Percentiles rank a stretch among this genome's conserved stretches.
phyloP scores from a whole-genome alignment of 306 rosid species.

The Vicia sativa region DNA sequence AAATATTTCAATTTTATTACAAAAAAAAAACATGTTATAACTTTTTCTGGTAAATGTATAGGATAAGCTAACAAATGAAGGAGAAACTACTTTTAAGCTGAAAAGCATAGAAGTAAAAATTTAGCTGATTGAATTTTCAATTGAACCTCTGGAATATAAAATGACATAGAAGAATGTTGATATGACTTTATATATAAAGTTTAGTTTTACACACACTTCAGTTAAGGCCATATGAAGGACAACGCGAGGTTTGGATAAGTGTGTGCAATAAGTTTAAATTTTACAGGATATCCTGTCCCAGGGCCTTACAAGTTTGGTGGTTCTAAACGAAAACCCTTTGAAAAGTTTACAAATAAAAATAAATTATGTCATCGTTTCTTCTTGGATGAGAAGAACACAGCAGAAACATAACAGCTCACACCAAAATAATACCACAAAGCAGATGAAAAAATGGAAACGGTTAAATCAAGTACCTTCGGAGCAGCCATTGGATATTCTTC shows the following conservation, averaged over 20 bases:
- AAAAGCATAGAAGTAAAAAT: not conserved
- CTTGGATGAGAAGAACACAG: conserved; percentile 13
- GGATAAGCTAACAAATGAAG: not conserved
- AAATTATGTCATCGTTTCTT: not conserved
- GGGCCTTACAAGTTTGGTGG: not conserved
- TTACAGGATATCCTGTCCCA: conserved; percentile 16
- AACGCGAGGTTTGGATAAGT: not conserved
- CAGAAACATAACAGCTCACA: not conserved
- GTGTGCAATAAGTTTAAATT: not conserved
- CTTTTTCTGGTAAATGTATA: not conserved
- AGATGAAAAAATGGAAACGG: conserved; percentile 29
- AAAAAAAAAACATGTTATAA: conserved; percentile 8
- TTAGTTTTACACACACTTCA: not conserved
- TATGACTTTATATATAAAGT: too few relatives aligned
- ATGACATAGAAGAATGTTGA: too few relatives aligned
- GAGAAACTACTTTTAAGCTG: not conserved
- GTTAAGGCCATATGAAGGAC: not conserved
- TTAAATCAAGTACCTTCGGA: conserved; percentile 70
- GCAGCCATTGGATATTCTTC: conserved; percentile 99
- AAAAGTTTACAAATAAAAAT: not conserved
- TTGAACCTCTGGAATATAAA: too few relatives aligned
- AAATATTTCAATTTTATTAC: not conserved
- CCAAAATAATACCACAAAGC: not conserved
- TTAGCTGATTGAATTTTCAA: not conserved
- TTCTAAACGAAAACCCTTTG: conserved; percentile 11